phyloP scores from a whole-genome alignment of 2,329 filamentous ascomycete genomes.

The Chrysosporium queenslandicum region DNA sequence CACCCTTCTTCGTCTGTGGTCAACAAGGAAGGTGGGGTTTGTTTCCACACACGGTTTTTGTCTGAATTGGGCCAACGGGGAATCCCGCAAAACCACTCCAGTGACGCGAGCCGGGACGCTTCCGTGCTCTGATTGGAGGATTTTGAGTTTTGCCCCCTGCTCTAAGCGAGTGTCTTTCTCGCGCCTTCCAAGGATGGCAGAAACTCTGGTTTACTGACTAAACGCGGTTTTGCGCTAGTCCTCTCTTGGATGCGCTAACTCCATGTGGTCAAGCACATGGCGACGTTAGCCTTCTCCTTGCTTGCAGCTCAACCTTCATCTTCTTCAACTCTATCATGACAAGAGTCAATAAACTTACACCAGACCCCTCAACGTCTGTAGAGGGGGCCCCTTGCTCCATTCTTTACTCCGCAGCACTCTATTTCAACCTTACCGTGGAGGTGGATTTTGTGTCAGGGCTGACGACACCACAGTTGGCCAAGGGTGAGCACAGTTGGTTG shows the following conservation, averaged over 20 bases:
- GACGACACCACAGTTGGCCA: background rate
- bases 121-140: background rate
- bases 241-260: background rate
- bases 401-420: background rate
- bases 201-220: background rate
- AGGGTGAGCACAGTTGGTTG: background rate
- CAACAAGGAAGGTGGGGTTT: background rate
- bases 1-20: background rate
- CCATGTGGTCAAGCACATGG: slow-evolving; percentile 1
- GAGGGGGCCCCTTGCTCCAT: background rate
- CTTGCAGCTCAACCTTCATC: background rate
- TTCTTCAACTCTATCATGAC: background rate
- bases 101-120: background rate
- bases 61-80: background rate
- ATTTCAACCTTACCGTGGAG: background rate
- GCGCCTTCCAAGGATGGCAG: background rate
- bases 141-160: background rate
- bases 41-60: background rate
- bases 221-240: background rate
- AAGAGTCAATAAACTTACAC: slow-evolving; percentile 1
- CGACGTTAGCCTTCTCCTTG: background rate
- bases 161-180: background rate
- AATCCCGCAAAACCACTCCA: background rate
- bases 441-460: background rate
- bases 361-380: background rate